Evolutionary conservation across 441 rosid genomes (phyloP).

Genomic region (Theobroma grandiflorum): DNA sequence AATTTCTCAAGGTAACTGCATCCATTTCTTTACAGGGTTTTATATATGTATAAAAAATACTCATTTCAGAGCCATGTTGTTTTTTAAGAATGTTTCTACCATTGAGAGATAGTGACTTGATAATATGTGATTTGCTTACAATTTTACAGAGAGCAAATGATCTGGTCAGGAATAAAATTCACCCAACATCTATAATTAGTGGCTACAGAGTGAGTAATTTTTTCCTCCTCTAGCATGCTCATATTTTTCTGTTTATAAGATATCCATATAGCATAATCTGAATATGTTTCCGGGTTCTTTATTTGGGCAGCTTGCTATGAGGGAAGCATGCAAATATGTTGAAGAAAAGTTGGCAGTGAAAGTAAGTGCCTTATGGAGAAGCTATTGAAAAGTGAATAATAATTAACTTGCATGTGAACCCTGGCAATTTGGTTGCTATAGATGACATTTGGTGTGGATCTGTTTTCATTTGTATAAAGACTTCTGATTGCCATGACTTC

Average conservation of each 20-base stretch:
- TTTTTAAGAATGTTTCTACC: not conserved
- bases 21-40: not conserved
- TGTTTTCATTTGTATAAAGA: not conserved
- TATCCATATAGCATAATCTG: not conserved
- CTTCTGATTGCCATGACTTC: not conserved
- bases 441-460: not conserved
- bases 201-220: conserved; percentile 76
- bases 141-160: conserved; percentile 88
- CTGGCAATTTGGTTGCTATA: not conserved
- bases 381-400: not conserved
- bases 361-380: conserved; percentile 47
- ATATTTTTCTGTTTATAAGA: conserved; percentile 5
- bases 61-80: not conserved
- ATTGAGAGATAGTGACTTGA: not conserved
- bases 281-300: conserved; percentile 15
- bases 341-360: conserved; percentile 91
- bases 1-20: conserved; percentile 80
- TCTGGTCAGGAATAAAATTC: conserved; percentile 96
- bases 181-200: conserved; percentile 96
- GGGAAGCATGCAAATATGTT: conserved; percentile 95
- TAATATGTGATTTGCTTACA: conserved; percentile 23
- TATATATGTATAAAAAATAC: not conserved
- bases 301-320: conserved; percentile 88
- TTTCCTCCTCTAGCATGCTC: not conserved
- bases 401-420: not conserved